phyloP scores from a whole-genome alignment of 108 stramenopile species.

The Cyclotella cryptica region DNA sequence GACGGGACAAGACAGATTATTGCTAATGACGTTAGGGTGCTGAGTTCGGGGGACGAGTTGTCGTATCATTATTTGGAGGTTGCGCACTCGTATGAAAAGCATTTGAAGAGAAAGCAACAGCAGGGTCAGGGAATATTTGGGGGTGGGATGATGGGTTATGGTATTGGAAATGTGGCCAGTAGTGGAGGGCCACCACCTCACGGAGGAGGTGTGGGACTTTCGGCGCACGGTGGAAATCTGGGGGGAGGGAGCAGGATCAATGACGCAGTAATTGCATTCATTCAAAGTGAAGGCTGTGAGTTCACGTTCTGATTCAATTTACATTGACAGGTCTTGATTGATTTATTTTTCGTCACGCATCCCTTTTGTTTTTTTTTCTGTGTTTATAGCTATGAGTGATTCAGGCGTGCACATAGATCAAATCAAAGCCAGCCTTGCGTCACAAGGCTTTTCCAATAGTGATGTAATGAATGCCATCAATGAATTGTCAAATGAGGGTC shows the following conservation, averaged over 20 bases:
- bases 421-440: constrained; percentile 27
- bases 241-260: constrained; percentile 30
- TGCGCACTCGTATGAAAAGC: constrained; percentile 68
- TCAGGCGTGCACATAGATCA: constrained; percentile 50
- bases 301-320: background rate
- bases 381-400: constrained; percentile 26
- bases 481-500: constrained; percentile 71
- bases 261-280: constrained; percentile 20
- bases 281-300: constrained; percentile 39
- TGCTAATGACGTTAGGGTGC: constrained; percentile 68
- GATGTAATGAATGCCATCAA: constrained; percentile 65
- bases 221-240: constrained; percentile 10
- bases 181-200: constrained; percentile 36
- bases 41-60: constrained; percentile 75
- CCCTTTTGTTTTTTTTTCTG: background rate
- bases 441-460: constrained; percentile 42
- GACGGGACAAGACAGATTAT: constrained; percentile 69
- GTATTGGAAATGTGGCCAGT: constrained; percentile 51
- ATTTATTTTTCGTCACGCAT: constrained; percentile 8
- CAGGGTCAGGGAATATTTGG: constrained; percentile 9
- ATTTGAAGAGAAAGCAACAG: constrained; percentile 36
- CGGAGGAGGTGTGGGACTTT: constrained; percentile 23
- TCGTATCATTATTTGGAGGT: constrained; percentile 89
- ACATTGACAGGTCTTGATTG: background rate
- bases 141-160: constrained; percentile 40